Evolutionary conservation across 2,329 filamentous ascomycete species (phyloP), one percentile per base, ranked within the genome.

Genomic region (Aulographum hederae): DNA sequence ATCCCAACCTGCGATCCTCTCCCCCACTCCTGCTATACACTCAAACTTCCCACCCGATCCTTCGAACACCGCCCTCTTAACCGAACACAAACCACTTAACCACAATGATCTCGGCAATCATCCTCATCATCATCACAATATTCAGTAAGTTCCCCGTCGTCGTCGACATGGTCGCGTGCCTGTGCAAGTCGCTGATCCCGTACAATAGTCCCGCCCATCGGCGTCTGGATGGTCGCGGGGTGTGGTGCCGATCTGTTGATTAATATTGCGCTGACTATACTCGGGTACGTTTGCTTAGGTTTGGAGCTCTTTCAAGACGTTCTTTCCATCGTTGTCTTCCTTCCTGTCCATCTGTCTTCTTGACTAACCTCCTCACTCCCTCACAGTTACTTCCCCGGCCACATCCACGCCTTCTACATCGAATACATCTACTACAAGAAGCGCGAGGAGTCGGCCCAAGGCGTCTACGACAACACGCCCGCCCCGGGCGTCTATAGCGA

Each of bases 351-450:
- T n/a, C n/a, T n/a, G n/a, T n/a, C n/a, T n/a, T n/a, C n/a, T n/a
- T n/a, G n/a, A n/a, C 33, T 34, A 33, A 34, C 35, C 36, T 21
- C 39, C 26, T 16, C 19, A 12, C 26, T 25, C 15, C 11, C 4
- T 18, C 32, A 18, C 36, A 71, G 69, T n/a, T 79, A 75, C 50
- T 54, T 89, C 31, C 80, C 80, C 0, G 81, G 79, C 5, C 74
- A 82, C 41, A 67, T 86, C 32, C 74, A 84, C 48, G 78, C 78
- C 27, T 84, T 85, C 52, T 89, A 85, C 50, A 42, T 82, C 38
- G 72, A 84, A 53, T 91, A 84, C 50, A 62, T 91, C 38, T 92
- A 85, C 58, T 86, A 76, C 52, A 69, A 80, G 44, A 75, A 76
- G 25, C 66, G 64, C 32, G 73, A 80, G 42, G 67, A 73, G 47